Evolutionary conservation across 495 filamentous ascomycete species (phyloP).

Genomic region (Penicillium arizonense): DNA sequence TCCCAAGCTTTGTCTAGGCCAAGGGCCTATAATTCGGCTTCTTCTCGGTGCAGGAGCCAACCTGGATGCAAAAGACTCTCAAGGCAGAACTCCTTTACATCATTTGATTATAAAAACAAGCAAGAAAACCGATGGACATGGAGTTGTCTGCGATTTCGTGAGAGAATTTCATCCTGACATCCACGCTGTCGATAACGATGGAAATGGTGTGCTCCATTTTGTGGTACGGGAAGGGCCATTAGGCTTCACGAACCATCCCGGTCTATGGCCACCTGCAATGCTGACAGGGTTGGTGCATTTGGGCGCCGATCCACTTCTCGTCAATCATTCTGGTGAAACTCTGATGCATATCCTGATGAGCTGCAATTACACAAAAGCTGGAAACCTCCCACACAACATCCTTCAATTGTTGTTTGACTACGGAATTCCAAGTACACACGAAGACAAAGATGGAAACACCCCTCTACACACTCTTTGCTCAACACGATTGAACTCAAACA

Average conservation of each 20-base stretch:
- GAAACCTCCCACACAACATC: neutral
- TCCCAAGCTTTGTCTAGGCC: too few relatives aligned
- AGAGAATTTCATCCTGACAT: neutral
- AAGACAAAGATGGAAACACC: neutral
- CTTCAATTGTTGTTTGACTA: neutral
- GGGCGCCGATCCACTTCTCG: neutral
- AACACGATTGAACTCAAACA: neutral
- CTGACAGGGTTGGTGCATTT: neutral
- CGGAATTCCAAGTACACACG: neutral
- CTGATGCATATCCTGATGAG: neutral
- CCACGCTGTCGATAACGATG: neutral
- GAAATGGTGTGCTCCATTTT: conserved; percentile 1
- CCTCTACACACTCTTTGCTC: neutral
- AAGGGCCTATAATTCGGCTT: neutral
- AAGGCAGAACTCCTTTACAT: conserved; percentile 1
- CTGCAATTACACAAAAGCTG: neutral
- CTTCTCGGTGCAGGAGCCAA: neutral
- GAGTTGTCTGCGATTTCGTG: neutral
- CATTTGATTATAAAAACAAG: neutral
- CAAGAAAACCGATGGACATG: neutral
- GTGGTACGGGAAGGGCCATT: neutral
- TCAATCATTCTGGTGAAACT: neutral
- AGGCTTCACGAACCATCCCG: neutral
- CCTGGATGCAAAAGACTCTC: neutral
- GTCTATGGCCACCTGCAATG: too few relatives aligned